Conservation (phyloP, 306 rosid genomes). For the Astragalus membranaceus region DNA sequence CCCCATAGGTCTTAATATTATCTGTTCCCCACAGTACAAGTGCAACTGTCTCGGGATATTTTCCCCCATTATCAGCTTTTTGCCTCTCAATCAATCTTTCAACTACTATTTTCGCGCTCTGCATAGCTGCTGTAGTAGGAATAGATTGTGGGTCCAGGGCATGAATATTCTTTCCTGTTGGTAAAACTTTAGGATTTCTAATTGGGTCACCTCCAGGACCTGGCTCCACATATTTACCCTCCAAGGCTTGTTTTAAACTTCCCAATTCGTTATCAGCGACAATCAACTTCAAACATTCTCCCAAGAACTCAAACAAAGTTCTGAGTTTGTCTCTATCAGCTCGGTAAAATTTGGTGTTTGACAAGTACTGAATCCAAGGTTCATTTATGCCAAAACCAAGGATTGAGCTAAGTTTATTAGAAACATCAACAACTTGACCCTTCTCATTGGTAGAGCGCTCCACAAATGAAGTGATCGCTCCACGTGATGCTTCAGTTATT, state of each 20-base stretch:
- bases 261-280: constrained; percentile 94
- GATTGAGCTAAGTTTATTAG: constrained; percentile 56
- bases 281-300: constrained; percentile 76
- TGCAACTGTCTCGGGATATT: constrained; percentile 87
- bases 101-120: constrained; percentile 53
- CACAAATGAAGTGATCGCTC: constrained; percentile 75
- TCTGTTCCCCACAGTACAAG: constrained; percentile 99
- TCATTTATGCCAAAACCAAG: constrained; percentile 90
- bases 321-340: constrained; percentile 84
- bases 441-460: constrained; percentile 71
- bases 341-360: constrained; percentile 79
- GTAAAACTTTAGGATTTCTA: constrained; percentile 85
- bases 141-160: constrained; percentile 93
- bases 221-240: constrained; percentile 91
- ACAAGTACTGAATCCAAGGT: constrained; percentile 89
- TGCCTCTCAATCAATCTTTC: constrained; percentile 48
- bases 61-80: constrained; percentile 39
- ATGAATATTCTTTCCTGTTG: constrained; percentile 94
- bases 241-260: constrained; percentile 93
- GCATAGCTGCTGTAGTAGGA: constrained; percentile 91
- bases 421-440: constrained; percentile 92
- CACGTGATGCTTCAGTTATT: constrained; percentile 82
- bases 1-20: constrained; percentile 93
- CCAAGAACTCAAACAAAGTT: constrained; percentile 58
- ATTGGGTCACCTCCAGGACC: constrained; percentile 99